These are phyloP conservation scores for Emydomyces testavorans DNA, from an alignment of 2,329 filamentous ascomycete species.

Conservation along the genomic window DNA sequence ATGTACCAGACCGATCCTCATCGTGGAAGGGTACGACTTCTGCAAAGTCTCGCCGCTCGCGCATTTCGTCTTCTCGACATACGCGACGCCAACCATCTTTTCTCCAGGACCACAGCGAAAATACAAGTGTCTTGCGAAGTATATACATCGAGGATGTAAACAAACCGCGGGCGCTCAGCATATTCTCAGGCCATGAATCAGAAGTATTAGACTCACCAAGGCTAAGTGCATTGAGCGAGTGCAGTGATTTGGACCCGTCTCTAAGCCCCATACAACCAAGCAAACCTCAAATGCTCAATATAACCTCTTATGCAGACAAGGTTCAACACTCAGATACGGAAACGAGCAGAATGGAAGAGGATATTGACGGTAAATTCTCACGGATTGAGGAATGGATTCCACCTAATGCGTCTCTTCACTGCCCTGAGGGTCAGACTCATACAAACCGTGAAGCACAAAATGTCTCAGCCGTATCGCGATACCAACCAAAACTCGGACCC, in stretches of 20 bases:
- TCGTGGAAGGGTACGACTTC: constrained; percentile 24
- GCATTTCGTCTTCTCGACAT: constrained; percentile 23
- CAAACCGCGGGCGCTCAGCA: constrained; percentile 25
- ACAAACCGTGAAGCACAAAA: constrained; percentile 6
- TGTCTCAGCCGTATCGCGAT: neutral
- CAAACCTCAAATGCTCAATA: constrained; percentile 13
- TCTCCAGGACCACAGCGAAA: constrained; percentile 27
- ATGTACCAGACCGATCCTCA: constrained; percentile 33
- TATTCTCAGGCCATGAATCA: constrained; percentile 27
- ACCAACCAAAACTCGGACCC: constrained; percentile 19
- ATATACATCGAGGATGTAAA: constrained; percentile 27
- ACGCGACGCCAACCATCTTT: constrained; percentile 29
- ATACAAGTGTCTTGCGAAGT: constrained; percentile 31
- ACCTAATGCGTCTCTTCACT: constrained; percentile 16
- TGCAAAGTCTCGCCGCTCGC: constrained; percentile 15
- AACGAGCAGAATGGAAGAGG: neutral
- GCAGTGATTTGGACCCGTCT: constrained; percentile 31
- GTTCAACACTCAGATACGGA: neutral
- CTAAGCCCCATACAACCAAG: constrained; percentile 19
- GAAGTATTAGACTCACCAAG: constrained; percentile 31
- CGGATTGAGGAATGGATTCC: constrained; percentile 28
- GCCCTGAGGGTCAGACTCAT: constrained; percentile 17
- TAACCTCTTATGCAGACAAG: neutral
- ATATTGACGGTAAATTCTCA: constrained; percentile 12
- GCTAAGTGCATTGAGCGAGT: constrained; percentile 36